Evolutionary conservation across 306 rosid genomes (phyloP), one percentile per base, ranked within the genome.

Genomic region (Dryas octopetala): DNA sequence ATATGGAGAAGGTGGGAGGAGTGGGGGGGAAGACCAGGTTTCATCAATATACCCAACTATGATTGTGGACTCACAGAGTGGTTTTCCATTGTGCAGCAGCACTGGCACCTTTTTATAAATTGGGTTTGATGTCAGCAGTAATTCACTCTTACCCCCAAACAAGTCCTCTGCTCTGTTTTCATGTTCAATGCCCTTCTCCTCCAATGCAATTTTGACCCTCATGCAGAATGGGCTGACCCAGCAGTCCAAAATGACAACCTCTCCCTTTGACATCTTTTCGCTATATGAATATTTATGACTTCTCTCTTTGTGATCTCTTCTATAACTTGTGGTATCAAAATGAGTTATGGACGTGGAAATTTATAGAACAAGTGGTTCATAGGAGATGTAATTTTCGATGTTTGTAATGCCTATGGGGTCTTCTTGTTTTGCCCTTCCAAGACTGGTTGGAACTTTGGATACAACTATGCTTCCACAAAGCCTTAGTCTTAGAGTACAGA

Each of bases 51-150:
- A 86, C 32, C 26, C 10, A 0, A 86, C 85, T 2, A 91, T 89
- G 73, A 73, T 83, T 13, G 87, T 55, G 0, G 85, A 91, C 58
- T 91, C 98, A 1, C 28, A 1, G 2, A 93, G 28, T 14, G 96
- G 90, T 13, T 81, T 84, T 7, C 62, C 88, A 6, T 83, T 64
- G 57, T 89, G 97, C 77, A 93, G 66, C 1, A 89, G 60, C 9
- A 91, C 93, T 4, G 96, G 93, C 8, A 91, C 97, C 68, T 79
- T 88, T 73, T 82, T 74, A 62, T 93, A 74, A 73, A 87, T 80
- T 3, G 97, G 96, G 72, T 86, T 91, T 8, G 91, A 83, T 2
- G 79, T 86, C 6, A 88, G 82, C 32, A 93, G 63, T 68, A 86
- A 75, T 6, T 88, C 89, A 73, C 97, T 93, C 55, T 91, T 90